Evolutionary conservation across 1,284 basidiomycete genomes (phyloP).

Genomic region (Trichosporon sp.): DNA sequence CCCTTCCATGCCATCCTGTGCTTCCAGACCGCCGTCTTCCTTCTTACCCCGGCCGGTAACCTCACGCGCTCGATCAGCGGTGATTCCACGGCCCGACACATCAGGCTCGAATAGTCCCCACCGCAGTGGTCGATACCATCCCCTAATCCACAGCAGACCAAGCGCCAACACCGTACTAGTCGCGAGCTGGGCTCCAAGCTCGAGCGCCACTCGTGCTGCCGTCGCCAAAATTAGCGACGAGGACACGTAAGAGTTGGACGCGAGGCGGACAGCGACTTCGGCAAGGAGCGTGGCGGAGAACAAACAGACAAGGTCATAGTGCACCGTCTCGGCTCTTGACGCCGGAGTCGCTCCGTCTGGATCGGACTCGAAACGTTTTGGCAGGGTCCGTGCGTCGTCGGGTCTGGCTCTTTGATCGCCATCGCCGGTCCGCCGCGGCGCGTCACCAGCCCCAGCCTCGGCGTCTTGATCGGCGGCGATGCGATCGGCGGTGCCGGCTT

Average conservation of each 20-base stretch:
- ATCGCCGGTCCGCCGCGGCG: too few species aligned
- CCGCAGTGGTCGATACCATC: slow-evolving; percentile 24
- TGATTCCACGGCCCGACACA: too few species aligned
- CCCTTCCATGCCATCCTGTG: too few species aligned
- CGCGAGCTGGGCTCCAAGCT: slow-evolving; percentile 34
- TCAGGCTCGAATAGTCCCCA: neutral
- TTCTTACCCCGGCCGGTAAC: too few species aligned
- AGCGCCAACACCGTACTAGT: slow-evolving; percentile 27
- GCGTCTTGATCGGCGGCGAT: too few species aligned
- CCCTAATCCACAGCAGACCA: slow-evolving; percentile 17
- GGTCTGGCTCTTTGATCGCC: too few species aligned
- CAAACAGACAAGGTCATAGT: slow-evolving; percentile 13
- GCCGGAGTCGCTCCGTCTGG: neutral
- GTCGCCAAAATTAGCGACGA: neutral
- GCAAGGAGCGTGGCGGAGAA: slow-evolving; percentile 22
- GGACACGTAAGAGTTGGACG: neutral
- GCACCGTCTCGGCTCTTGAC: neutral
- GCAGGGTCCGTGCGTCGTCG: neutral
- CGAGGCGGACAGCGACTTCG: slow-evolving; percentile 24
- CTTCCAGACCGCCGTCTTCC: too few species aligned
- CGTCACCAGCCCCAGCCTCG: too few species aligned
- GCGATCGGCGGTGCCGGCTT: too few species aligned
- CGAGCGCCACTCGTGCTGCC: slow-evolving; percentile 13
- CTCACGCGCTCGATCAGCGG: too few species aligned
- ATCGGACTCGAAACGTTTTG: neutral